Percentiles rank a stretch among this genome's conserved stretches.
Conservation (phyloP, 306 rosid genomes). For the barrel medic (Medicago truncatula) region MtrunA17r5.0-ANR NC_053049.1:4659501-4660000, state of each 20-base stretch:
- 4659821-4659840: conserved; percentile 52
- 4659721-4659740: too few species aligned
- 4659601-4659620: background rate
- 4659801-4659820: conserved; percentile 44
- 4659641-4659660: background rate
- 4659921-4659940: conserved; percentile 66
- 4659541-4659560: background rate
- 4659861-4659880: conserved; percentile 55
- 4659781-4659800: conserved; percentile 48
- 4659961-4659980: conserved; percentile 80
- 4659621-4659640: background rate
- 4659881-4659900: conserved; percentile 57
- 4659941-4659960: conserved; percentile 66
- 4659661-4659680: background rate
- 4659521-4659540: background rate
- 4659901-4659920: conserved; percentile 53
- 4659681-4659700: background rate
- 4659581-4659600: background rate
- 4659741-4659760: background rate
- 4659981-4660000: conserved; percentile 72
- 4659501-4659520: background rate
- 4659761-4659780: conserved; percentile 57
- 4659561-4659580: background rate
- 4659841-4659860: conserved; percentile 57
- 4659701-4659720: background rate